Conservation (phyloP, 768 basidiomycete species). For the Lyophyllum decastes region DNA sequence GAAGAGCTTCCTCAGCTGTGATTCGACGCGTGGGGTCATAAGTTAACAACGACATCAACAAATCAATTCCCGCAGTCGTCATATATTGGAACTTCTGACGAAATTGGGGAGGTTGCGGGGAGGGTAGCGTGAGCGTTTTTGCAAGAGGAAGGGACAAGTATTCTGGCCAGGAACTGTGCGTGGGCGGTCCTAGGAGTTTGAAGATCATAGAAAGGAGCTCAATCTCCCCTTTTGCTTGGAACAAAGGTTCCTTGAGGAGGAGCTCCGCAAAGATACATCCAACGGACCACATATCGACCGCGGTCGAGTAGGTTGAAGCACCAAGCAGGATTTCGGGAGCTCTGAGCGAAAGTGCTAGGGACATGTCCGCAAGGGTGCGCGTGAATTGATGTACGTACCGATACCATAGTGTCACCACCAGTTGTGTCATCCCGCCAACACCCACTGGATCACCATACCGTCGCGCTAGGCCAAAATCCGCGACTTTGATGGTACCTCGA, state of each 20-base stretch:
- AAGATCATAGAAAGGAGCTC: conserved; percentile 95
- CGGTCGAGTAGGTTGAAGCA: conserved; percentile 90
- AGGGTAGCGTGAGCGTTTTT: conserved; percentile 75
- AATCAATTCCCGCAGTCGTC: conserved; percentile 80
- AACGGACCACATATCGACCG: conserved; percentile 98
- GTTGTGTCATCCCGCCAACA: conserved; percentile 94
- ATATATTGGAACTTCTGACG: conserved; percentile 87
- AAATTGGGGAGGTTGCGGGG: conserved; percentile 74
- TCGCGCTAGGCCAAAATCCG: conserved; percentile 95
- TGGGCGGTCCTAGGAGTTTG: conserved; percentile 93
- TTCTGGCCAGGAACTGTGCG: conserved; percentile 83
- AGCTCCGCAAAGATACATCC: conserved; percentile 99
- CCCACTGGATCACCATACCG: conserved; percentile 97
- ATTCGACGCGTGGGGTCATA: conserved; percentile 91
- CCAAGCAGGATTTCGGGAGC: conserved; percentile 96
- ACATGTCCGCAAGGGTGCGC: conserved; percentile 4
- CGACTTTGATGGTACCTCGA: conserved; percentile 96
- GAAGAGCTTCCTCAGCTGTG: conserved; percentile 85
- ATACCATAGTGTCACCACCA: conserved; percentile 99
- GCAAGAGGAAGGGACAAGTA: conserved; percentile 78
- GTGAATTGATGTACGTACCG: conserved; percentile 53
- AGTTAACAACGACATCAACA: conserved; percentile 77
- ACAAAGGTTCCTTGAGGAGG: conserved; percentile 92
- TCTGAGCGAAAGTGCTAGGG: conserved; percentile 40
- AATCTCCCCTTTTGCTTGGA: conserved; percentile 94